Base-by-base conservation (phyloP, 2,329 filamentous ascomycete species). In the Didymosphaeria variabile region DNA sequence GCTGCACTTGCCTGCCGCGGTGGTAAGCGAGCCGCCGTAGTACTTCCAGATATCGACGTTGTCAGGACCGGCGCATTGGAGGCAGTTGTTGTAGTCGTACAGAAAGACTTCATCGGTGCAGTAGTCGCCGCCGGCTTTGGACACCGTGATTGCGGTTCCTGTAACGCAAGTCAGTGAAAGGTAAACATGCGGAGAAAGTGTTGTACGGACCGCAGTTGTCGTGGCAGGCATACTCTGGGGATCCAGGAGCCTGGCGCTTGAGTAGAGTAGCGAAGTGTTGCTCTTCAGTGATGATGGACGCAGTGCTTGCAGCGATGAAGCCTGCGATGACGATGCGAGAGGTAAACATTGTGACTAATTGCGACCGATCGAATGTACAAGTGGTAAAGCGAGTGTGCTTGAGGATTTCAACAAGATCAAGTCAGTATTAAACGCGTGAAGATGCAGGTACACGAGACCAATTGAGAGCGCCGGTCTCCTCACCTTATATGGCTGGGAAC, bases 221-320 rank as follows among this genome's bases (percentile, higher is more conserved):
- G 64, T 85, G 83, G 72, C 84, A 86, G 45, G 84, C 74, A 67
- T 81, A 84, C 7, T 73, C 63, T 5, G 81, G 77, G 5, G 79
- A 79, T 6, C 81, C 82, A 13, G 81, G 80, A 19, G 79, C 78
- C 67, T 83, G 81, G n/a, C 82, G 81, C 66, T 76, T 79, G 55
- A 77, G 59, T n/a, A 83, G 66, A 31, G 63, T 42, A 17, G 60
- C 46, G 23, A 71, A 69, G 21, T 62, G 21, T 4, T 58, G 42
- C 9, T 68, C 65, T 32, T 72, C 61, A 17, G 52, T n/a, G 21
- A 62, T 23, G 19, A 56, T 36, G 15, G 69, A 58, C 12, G 63
- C 67, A 19, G 59, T 56, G 45, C 60, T 63, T 15, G 59, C 47
- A 21, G 69, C 67, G 53, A 65, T 34, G 40, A 70, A 50, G 49